phyloP scores from a whole-genome alignment of 495 filamentous ascomycete species.

The Usnea hakonensis region DNA sequence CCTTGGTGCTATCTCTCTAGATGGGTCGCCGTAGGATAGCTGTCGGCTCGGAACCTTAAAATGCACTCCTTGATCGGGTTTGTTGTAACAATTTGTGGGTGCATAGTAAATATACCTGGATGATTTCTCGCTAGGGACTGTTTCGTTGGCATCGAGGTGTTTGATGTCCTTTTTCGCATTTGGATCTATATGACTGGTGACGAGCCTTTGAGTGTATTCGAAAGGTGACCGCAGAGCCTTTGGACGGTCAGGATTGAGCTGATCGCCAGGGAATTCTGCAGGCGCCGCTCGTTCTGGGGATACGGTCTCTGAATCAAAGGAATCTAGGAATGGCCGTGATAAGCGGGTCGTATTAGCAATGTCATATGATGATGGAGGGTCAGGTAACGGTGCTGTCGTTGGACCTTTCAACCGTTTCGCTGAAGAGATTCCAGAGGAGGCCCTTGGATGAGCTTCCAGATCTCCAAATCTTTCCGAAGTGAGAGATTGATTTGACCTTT shows the following conservation, averaged over 20 bases:
- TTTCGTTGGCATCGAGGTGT: not conserved
- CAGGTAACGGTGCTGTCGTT: not conserved
- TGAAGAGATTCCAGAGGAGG: not conserved
- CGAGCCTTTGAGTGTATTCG: not conserved
- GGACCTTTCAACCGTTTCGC: conserved; percentile 4
- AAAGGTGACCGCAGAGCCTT: conserved; percentile 1
- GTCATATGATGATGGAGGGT: not conserved
- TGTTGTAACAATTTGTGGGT: not conserved
- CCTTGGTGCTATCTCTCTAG: not conserved
- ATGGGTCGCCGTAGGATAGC: conserved; percentile 7
- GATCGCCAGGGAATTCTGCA: not conserved
- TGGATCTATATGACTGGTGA: not conserved
- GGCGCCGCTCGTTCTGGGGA: not conserved
- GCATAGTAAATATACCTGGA: not conserved
- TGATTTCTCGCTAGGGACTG: not conserved
- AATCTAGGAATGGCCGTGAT: not conserved
- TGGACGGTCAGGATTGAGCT: not conserved
- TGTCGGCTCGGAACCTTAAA: conserved; percentile 5
- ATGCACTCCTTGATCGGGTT: not conserved
- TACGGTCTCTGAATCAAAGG: not conserved
- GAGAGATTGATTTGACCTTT: not conserved
- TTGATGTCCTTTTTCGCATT: not conserved
- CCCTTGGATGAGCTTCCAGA: not conserved
- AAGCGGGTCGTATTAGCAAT: not conserved
- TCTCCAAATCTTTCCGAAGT: not conserved